These are phyloP conservation scores for Monosporozyma aerobia DNA, from an alignment of 805 yeast genomes.

Conservation along the genomic window DNA sequence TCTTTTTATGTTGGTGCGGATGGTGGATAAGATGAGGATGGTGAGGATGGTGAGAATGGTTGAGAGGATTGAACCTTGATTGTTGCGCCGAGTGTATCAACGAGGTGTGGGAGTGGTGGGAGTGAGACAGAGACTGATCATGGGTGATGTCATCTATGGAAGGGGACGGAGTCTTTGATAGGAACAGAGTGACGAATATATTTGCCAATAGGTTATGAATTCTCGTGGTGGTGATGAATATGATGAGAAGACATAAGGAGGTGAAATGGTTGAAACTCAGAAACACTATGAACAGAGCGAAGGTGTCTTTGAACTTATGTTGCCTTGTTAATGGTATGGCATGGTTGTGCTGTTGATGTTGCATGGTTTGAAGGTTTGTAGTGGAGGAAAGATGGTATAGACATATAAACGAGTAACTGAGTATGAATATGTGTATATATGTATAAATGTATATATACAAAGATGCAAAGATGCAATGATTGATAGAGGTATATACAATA, in stretches of 20 bases:
- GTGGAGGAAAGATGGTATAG: no score
- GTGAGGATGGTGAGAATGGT: background rate
- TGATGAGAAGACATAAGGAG: slow-evolving; percentile 17
- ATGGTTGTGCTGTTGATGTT: background rate
- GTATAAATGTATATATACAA: no score
- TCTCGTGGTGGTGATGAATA: slow-evolving; percentile 22
- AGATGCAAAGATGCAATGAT: no score
- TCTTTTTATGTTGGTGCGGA: background rate
- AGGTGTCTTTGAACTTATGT: slow-evolving; percentile 26
- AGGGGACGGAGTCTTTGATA: slow-evolving; percentile 23
- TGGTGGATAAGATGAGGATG: no score
- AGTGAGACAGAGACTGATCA: background rate
- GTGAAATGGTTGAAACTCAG: slow-evolving; percentile 25
- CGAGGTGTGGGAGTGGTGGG: background rate
- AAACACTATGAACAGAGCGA: slow-evolving; percentile 26
- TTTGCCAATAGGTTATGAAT: slow-evolving; percentile 23
- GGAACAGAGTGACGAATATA: slow-evolving; percentile 20
- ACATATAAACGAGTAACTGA: no score
- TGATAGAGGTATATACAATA: no score
- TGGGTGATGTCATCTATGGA: slow-evolving; percentile 13
- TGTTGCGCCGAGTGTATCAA: background rate
- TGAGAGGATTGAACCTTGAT: background rate
- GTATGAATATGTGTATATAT: no score
- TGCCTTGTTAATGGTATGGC: slow-evolving; percentile 5
- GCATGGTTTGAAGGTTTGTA: no score